Evolutionary conservation across 2,329 filamentous ascomycete species (phyloP), one percentile per base, ranked within the genome.

Genomic region (Ophiostoma ulmi): DNA sequence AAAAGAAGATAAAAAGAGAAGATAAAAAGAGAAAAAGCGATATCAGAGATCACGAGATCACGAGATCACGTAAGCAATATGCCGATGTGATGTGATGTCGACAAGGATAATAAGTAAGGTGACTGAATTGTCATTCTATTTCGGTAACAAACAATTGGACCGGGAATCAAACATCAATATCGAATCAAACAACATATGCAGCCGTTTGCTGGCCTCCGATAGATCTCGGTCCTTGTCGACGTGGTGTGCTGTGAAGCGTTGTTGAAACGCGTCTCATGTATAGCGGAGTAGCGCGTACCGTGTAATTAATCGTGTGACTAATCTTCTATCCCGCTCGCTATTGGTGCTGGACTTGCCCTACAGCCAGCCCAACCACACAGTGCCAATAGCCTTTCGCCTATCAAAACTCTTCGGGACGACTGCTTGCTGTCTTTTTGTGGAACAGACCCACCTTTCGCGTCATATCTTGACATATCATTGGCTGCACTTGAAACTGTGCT

Each of bases 211-310:
- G 26, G 58, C 26, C 52, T 26, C 10, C 31, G 14, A 63, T 63
- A 31, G 26, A 63, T 63, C 26, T 35, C 58, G 58, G 14, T n/a
- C 52, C 22, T 58, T 17, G 52, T 31, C 52, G 63, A 26, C 63
- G 26, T 58, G 35, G 22, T 38, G 64, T 31, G 68, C 69, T 64
- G 39, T 67, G 69, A 61, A 67, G 63, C 69, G 64, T 14, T 5
- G 52, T 63, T 68, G 69, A 68, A 67, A 70, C 69, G 69, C 69
- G 69, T 70, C 69, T 66, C 58, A 64, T 5, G 26, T 63, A 36
- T 36, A 64, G 22, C 22, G 26, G n/a, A 14, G 58, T 36, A 36
- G 31, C 58, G 26, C 58, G 58, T 63, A 63, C 31, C 14, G 48
- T 55, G 48, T 22, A 20, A n/a, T 20, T 55, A 20, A 55, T 22